Percentiles rank a stretch among this genome's conserved stretches.
These are phyloP conservation scores for Allium fistulosum DNA, from an alignment of 106 monocot species.

Conservation along the genomic window DNA sequence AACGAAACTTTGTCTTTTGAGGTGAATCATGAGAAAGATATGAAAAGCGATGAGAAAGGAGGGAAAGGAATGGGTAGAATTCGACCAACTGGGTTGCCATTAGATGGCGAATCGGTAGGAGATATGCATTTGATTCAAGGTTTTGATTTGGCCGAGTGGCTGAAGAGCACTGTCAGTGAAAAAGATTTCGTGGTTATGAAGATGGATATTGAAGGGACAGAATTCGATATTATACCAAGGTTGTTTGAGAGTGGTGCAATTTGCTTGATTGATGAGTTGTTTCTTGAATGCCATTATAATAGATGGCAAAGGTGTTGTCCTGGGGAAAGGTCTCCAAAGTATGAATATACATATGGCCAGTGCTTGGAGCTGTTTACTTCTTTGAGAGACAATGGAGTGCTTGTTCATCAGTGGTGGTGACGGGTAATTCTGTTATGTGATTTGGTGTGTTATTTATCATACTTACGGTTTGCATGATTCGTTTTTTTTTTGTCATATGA, in stretches of 20 bases:
- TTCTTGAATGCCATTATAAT: constrained; percentile 81
- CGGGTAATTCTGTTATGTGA: constrained; percentile 1
- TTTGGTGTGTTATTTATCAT: constrained; percentile 4
- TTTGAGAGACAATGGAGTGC: constrained; percentile 20
- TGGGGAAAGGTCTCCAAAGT: constrained; percentile 61
- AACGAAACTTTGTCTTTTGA: constrained; percentile 71
- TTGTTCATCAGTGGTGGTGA: constrained; percentile 38
- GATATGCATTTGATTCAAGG: constrained; percentile 40
- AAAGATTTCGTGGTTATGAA: constrained; percentile 70
- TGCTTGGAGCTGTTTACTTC: constrained; percentile 60
- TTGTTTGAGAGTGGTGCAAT: constrained; percentile 65
- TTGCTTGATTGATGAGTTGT: constrained; percentile 69
- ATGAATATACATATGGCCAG: constrained; percentile 51
- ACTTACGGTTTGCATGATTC: constrained; percentile 8
- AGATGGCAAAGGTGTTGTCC: constrained; percentile 79
- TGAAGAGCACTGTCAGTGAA: constrained; percentile 46
- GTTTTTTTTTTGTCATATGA: neutral
- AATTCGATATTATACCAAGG: constrained; percentile 60
- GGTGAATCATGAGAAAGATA: constrained; percentile 35
- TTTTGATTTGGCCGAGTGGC: constrained; percentile 68
- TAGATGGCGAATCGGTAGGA: constrained; percentile 1
- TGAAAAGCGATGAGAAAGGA: neutral
- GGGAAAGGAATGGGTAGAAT: constrained; percentile 60
- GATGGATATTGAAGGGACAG: constrained; percentile 76
- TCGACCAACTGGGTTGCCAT: constrained; percentile 6